Evolutionary conservation across 345 rosid genomes (phyloP), one percentile per base, ranked within the genome.

Genomic region (Gynandropsis gynandra): DNA sequence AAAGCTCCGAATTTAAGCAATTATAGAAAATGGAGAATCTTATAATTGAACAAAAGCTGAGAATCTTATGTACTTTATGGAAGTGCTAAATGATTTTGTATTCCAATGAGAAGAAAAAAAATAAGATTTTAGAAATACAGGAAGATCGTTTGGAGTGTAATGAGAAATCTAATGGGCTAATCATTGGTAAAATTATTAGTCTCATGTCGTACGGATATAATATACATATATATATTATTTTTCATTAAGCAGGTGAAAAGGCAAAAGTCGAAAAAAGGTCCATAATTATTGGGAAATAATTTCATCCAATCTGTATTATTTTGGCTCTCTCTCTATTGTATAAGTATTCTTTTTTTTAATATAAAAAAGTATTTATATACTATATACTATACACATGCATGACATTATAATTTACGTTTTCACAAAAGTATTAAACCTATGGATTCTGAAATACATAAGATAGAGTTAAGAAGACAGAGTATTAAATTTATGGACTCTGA

Each of bases 241-340:
- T 37, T 16, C 16, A 20, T 61, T 35, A 32, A 64, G 52, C 52
- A 64, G 68, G 46, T 64, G 41, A 56, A 50, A 64, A 64, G 47
- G 68, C 58, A 50, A 7, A 33, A 56, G 50, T 49, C 35, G 58
- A 14, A 38, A 34, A 54, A 54, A 45, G 50, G 39, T 47, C 16
- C 42, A 56, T 63, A 48, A 63, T 63, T 55, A 17, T 42, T 34
- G 12, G 41, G 27, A 51, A 64, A 64, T 64, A 56, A 56, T 50
- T 64, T 50, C 52, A 50, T 58, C 58, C 68, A 42, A 56, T 64
- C 68, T 64, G 68, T 64, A 56, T 50, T 18, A 35, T 52, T 64
- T 56, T 64, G 68, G 63, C 49, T 52, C 56, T 50, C 55, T 54
- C 50, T 15, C 11, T 39, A n/a, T n/a, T n/a, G n/a, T 42, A 7